Base-by-base conservation (phyloP, 371 early-diverging fungal species). In the Chytridium lagenaria region DNA sequence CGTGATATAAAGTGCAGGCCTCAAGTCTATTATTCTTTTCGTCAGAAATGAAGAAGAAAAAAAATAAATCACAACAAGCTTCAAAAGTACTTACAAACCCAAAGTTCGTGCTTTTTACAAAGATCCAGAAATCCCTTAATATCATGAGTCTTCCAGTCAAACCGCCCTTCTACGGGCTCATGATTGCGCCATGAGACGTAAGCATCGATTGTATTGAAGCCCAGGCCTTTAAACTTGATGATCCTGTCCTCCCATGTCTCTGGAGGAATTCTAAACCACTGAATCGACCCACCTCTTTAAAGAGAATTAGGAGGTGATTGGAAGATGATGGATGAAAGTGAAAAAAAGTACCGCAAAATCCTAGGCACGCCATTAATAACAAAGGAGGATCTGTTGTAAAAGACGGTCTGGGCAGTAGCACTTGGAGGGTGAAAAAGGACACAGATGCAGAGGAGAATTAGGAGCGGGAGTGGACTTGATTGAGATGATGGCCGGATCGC, bases 1-100 rank as follows among this genome's bases (percentile, higher is more conserved):
- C 2, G 67, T 67, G 31, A 67, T 67, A 44, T 67, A 67, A 5
- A 44, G 67, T 10, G 40, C 67, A 2, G 67, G 67, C 15, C 67
- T 28, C 5, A 67, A 28, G 44, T 67, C 64, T 63, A 26, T 31
- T 63, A 19, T 34, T 26, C 22, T 12, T 3, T 12, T 63, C 7
- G 37, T 3, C 28, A 7, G 31, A 63, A 34, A 37, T 31, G 19
- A 31, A 63, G 19, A 63, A 33, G 55, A 10, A 52, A 10, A 52
- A 52, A 52, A 12, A 26, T 5, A 26, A 52, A 52, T n/a, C 12
- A 44, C 12, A 12, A 44, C 7, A 44, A 44, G 44, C 7, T 19
- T 19, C 12, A 44, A 19, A 44, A n/a, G 26, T n/a, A 52, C 55
- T 10, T 26, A 52, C 55, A 61, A 37, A 61, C 61, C 61, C 61